phyloP scores from a whole-genome alignment of 1,284 basidiomycete genomes.

The Mrakiaceae sp. region DNA sequence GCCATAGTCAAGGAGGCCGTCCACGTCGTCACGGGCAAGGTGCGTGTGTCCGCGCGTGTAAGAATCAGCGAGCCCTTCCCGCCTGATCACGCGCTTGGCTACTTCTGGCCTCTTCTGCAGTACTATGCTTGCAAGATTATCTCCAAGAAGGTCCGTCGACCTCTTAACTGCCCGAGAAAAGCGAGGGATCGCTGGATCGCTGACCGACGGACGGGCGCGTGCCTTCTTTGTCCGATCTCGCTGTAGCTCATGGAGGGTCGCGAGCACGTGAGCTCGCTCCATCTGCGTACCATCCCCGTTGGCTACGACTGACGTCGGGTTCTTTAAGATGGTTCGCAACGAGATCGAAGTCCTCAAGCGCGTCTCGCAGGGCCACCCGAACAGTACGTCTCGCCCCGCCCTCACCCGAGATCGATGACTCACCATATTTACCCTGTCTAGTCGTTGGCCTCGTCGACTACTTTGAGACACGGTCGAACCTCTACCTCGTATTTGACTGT shows the following conservation, averaged over 20 bases:
- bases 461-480: conserved; percentile 93
- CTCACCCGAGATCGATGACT: background rate
- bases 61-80: background rate
- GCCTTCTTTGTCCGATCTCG: conserved; percentile 37
- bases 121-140: conserved; percentile 67
- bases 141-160: conserved; percentile 14
- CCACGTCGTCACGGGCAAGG: conserved; percentile 74
- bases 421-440: background rate
- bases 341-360: conserved; percentile 93
- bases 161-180: conserved; percentile 29
- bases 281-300: background rate
- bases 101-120: background rate
- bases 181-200: too few relatives aligned
- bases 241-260: conserved; percentile 77
- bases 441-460: conserved; percentile 88
- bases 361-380: conserved; percentile 79
- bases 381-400: conserved; percentile 29
- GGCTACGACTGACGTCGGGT: background rate
- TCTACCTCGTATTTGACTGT: conserved; percentile 43
- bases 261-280: conserved; percentile 38
- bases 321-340: conserved; percentile 63
- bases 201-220: too few relatives aligned
- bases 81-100: background rate
- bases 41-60: conserved; percentile 12
- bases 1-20: conserved; percentile 70